Evolutionary conservation across 169 alveolate genomes (phyloP).

Genomic region (Plasmodium sp.): DNA sequence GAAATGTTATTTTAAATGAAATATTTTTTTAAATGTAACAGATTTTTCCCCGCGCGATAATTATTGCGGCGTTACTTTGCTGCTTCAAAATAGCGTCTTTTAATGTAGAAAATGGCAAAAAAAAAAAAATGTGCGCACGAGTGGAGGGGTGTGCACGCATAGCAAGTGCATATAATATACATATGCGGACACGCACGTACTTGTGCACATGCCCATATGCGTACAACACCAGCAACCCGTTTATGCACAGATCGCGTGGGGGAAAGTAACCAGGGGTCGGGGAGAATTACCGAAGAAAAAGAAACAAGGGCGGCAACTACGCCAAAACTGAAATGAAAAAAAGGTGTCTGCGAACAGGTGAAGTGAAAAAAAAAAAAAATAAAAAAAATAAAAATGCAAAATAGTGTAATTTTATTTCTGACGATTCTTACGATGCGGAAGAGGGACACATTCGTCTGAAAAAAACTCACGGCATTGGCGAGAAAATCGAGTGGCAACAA

Average conservation of each 20-base stretch:
- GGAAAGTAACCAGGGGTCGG: background rate
- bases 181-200: background rate
- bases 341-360: background rate
- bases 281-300: background rate
- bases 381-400: background rate
- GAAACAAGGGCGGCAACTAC: background rate
- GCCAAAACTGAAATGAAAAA: background rate
- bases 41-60: background rate
- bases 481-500: background rate
- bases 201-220: background rate
- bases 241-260: background rate
- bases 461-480: background rate
- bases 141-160: background rate
- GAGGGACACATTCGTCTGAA: background rate
- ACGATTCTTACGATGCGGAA: background rate
- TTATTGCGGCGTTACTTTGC: background rate
- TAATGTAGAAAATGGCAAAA: background rate
- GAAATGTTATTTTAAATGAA: too few relatives aligned
- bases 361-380: background rate
- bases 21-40: background rate
- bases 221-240: background rate
- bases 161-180: slow-evolving; percentile 1
- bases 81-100: background rate
- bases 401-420: background rate
- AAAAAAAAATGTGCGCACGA: background rate